Evolutionary conservation across 2,329 filamentous ascomycete species (phyloP), one percentile per base, ranked within the genome.

Genomic region (Drechslerella dactyloides): DNA sequence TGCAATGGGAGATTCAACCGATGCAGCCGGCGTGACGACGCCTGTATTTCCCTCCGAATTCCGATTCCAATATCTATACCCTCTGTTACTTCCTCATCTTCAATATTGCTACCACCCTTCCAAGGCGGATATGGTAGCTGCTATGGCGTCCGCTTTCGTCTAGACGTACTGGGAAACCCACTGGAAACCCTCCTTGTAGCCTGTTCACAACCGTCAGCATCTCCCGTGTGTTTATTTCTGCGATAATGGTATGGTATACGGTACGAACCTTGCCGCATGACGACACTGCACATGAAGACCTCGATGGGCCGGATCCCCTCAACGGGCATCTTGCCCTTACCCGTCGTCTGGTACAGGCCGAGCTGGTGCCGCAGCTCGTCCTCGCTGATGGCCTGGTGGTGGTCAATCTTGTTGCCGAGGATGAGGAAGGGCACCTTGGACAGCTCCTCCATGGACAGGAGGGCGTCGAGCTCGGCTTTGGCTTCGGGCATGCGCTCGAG

Each of bases 361-460:
- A 99, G 85, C 80, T 93, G 90, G 80, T 93, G 89, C 81, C 94
- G 87, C 79, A 97, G 86, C 83, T 97, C 91, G 78, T 97, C 93
- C 85, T 99, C 94, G 75, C 90, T 93, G 61, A 97, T 89, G 74
- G 94, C 94, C 77, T 96, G 90, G 60, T 93, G 93, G 83, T 97
- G 93, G 81, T 99, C 94, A 81, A 99, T 99, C 87, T 99, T 99
- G 87, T 99, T 99, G 77, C 94, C 94, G 74, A 99, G 87, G 77
- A 99, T 87, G 73, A 97, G 87, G 81, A 97, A 97, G 61, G 94
- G 94, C 7, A 96, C 94, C 85, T 96, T 97, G 80, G 87, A 84
- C 42, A 99, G 87, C 80, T 97, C 93, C 83, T 99, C 94, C 93
- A 99, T 97, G 74, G 90, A 88, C 76, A 99, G 86, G 58, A 97